Evolutionary conservation across 106 monocot genomes (phyloP).

Genomic region (Gastrodia elata): DNA sequence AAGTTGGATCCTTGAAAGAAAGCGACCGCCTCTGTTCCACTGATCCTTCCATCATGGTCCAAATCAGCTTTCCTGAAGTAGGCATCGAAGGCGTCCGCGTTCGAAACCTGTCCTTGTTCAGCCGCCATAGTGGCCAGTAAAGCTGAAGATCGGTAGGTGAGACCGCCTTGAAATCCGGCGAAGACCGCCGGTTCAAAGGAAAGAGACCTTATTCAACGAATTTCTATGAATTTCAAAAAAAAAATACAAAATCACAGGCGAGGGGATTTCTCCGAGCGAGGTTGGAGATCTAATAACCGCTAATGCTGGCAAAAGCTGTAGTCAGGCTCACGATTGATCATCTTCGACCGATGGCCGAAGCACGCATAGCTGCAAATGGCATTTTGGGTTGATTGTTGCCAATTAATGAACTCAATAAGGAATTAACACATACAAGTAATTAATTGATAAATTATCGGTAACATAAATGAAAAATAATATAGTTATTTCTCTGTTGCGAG

Average conservation of each 20-base stretch:
- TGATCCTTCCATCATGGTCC: constrained; percentile 85
- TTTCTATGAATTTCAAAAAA: not conserved
- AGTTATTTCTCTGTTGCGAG: too few relatives aligned
- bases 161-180: not conserved
- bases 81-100: constrained; percentile 62
- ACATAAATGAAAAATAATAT: too few relatives aligned
- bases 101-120: constrained; percentile 13
- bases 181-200: not conserved
- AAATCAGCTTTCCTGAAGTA: constrained; percentile 86
- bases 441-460: too few relatives aligned
- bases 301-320: not conserved
- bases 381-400: too few relatives aligned
- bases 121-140: constrained; percentile 15
- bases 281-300: not conserved
- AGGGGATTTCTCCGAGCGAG: not conserved
- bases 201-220: not conserved
- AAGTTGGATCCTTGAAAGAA: constrained; percentile 90
- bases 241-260: not conserved
- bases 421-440: too few relatives aligned
- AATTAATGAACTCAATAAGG: too few relatives aligned
- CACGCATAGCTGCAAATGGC: not conserved
- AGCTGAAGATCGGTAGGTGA: not conserved
- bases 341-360: not conserved
- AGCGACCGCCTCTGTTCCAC: constrained; percentile 75
- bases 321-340: constrained; percentile 5